A percentile compares a stretch with the other conserved stretches of the same genome.
phyloP scores from a whole-genome alignment of 768 basidiomycete genomes.

The Lactifluus subvellereus region DNA sequence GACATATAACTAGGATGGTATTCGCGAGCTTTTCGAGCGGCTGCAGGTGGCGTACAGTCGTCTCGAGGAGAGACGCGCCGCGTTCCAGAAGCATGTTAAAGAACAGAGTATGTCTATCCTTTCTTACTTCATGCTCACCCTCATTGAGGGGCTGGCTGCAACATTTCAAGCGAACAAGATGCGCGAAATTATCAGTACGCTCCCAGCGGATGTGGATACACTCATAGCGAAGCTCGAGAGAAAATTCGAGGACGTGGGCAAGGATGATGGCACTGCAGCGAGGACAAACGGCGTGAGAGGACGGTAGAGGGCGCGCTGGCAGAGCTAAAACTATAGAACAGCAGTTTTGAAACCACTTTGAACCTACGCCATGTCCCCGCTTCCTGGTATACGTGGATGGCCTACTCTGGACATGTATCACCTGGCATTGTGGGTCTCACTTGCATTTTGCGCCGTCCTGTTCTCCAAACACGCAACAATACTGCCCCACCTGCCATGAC shows the following conservation, averaged over 20 bases:
- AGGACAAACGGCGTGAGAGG: constrained; percentile 7
- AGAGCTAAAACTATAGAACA: constrained; percentile 5
- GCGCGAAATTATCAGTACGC: constrained; percentile 3
- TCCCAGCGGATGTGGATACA: constrained; percentile 6
- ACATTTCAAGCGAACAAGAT: constrained; percentile 9
- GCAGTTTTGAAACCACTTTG: background rate
- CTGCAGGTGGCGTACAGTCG: background rate
- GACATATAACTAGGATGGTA: background rate
- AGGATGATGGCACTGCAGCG: background rate
- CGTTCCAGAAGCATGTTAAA: constrained; percentile 3
- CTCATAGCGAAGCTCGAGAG: constrained; percentile 3
- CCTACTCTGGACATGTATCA: background rate
- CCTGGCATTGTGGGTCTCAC: background rate
- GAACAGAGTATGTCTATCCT: constrained; percentile 4
- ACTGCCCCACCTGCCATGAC: background rate
- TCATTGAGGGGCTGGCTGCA: background rate
- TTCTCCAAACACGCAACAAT: background rate
- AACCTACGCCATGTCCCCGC: background rate
- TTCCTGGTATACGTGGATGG: background rate
- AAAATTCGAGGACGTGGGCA: background rate
- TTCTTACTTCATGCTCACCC: background rate
- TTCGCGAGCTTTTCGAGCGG: constrained; percentile 2
- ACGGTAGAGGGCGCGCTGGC: constrained; percentile 10
- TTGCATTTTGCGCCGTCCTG: background rate
- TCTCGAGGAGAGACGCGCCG: constrained; percentile 1